Base-by-base conservation (phyloP, 176 grass and related monocot species). In the Secale cereale region DNA sequence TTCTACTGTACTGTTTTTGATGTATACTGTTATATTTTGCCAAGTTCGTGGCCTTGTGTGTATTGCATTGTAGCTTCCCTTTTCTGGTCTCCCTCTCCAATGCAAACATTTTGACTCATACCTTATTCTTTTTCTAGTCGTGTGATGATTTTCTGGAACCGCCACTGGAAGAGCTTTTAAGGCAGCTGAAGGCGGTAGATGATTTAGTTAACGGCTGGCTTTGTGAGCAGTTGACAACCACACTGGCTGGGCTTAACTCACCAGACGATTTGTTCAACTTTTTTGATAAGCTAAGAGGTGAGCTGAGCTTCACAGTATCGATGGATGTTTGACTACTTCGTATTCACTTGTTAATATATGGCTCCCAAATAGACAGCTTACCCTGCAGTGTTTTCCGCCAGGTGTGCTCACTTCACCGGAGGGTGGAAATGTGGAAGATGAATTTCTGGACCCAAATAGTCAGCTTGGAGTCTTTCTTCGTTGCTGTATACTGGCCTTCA, bases 221-320 rank as follows among this genome's bases (percentile, higher is more conserved):
- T 35, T 86, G 83, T 59, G 79, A 92, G 63, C 89, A 98, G 54
- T 43, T 94, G 61, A 94, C 87, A 48, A 88, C 30, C 31, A 71
- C 80, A 26, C 81, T 98, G 17, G 88, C 79, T 31, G 26, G 48
- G 4, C 85, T 94, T 26, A 94, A 23, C 63, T 96, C 97, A 25
- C 88, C 97, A 17, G 91, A 99, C 77, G 93, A 94, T 77, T 33
- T 99, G 59, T 95, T 98, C 82, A 94, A 98, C 41, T 94, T 95
- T 68, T 98, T 98, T 6, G 90, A 94, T 66, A 94, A 98, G 79
- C 46, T 98, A 41, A 78, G 89, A 87, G 87, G 96, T 98, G 83
- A 66, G n/a, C n/a, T n/a, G n/a, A n/a, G 67, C 15, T 80, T 79
- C 35, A 8, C 81, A 41, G 17, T 15, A 76, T 19, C 17, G 54